Conservation (phyloP, 1,284 basidiomycete genomes). For the Amylostereum chailletii region DNA sequence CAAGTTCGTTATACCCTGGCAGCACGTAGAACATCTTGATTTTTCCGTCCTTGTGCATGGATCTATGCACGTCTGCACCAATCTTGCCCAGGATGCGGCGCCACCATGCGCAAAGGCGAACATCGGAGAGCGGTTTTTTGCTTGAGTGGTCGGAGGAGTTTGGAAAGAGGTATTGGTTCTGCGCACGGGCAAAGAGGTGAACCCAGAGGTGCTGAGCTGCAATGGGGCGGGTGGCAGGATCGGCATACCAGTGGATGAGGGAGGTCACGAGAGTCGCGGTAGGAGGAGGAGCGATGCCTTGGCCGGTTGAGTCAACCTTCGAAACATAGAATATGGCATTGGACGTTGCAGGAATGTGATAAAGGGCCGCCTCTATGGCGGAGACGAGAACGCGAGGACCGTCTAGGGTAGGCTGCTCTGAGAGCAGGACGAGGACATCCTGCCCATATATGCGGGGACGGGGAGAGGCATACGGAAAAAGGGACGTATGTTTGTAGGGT, state of each 20-base stretch:
- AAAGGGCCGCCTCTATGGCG: constrained; percentile 79
- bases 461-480: constrained; percentile 72
- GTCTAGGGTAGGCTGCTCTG: constrained; percentile 42
- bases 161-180: constrained; percentile 91
- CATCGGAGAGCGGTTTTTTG: constrained; percentile 76
- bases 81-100: constrained; percentile 60
- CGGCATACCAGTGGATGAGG: constrained; percentile 62
- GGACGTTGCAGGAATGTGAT: constrained; percentile 62
- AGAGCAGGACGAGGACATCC: constrained; percentile 69
- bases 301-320: constrained; percentile 92
- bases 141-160: constrained; percentile 71
- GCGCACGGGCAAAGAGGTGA: constrained; percentile 87
- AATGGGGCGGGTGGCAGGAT: constrained; percentile 57
- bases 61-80: constrained; percentile 28
- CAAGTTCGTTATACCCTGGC: constrained; percentile 63
- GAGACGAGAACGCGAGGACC: constrained; percentile 56
- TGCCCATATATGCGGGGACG: constrained; percentile 59
- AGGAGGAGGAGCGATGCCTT: constrained; percentile 48
- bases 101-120: constrained; percentile 91
- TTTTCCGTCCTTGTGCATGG: constrained; percentile 12
- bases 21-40: constrained; percentile 52
- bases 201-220: constrained; percentile 56
- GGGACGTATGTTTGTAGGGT: constrained; percentile 56
- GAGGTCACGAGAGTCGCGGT: constrained; percentile 63
- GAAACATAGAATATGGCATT: constrained; percentile 83